These are phyloP conservation scores for Chrysoporthe puriensis DNA, from an alignment of 2,329 filamentous ascomycete species.

Conservation along the genomic window DNA sequence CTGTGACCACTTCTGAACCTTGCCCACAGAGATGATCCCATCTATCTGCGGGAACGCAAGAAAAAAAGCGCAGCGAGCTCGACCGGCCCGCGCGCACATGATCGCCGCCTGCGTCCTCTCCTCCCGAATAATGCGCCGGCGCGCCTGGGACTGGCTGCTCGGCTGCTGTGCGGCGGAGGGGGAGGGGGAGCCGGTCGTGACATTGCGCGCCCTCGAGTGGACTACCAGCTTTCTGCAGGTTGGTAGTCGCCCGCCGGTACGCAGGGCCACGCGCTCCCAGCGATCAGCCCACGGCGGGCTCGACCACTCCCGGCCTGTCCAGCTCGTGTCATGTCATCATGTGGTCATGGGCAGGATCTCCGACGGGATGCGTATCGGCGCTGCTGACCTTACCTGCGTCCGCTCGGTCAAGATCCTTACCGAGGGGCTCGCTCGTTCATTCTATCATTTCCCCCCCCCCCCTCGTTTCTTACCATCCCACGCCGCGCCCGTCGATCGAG, in stretches of 20 bases:
- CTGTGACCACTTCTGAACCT: not conserved
- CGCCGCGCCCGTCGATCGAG: not conserved
- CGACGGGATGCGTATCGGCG: not conserved
- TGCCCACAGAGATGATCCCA: not conserved
- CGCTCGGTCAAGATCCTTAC: constrained; percentile 7
- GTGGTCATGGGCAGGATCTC: constrained; percentile 2
- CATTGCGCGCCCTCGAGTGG: not conserved
- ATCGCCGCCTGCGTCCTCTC: not conserved
- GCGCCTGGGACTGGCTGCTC: constrained; percentile 3
- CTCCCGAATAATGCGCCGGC: not conserved
- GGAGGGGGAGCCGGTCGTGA: not conserved
- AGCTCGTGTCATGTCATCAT: not conserved
- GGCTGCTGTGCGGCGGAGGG: constrained; percentile 5
- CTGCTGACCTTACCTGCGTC: not conserved
- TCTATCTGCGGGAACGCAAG: not conserved
- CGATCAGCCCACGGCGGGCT: not conserved
- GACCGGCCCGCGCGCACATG: not conserved
- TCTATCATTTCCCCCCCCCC: not conserved
- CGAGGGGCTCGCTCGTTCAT: not conserved
- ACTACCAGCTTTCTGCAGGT: not conserved
- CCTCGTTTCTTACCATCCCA: not conserved
- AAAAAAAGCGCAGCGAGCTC: not conserved
- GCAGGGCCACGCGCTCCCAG: not conserved
- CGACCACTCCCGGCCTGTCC: not conserved
- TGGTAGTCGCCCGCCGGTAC: not conserved